Base-by-base conservation (phyloP, 192 early-diverging fungal genomes). In the Mortierella claussenii region DNA sequence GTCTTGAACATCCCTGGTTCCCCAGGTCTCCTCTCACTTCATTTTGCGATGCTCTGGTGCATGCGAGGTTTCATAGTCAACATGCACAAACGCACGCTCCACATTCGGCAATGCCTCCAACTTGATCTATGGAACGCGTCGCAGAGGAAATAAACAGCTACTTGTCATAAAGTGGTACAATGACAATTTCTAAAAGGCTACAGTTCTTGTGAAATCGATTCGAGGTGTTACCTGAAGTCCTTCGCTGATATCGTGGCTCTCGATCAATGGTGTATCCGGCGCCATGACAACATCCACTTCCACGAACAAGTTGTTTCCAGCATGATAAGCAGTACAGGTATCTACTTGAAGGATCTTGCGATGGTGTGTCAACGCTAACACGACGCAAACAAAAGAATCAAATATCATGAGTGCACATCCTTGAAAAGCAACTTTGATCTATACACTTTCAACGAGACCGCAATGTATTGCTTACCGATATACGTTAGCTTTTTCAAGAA, bases 221-320 rank as follows among this genome's bases (percentile, higher is more conserved):
- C 9, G 5, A 26, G 2, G 33, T 34, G 10, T 32, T 51, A 79
- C 65, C 67, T 99, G 95, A 48, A 98, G 83, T 64, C 84, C 81
- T 69, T 97, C 95, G 15, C 93, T 94, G 56, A 99, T 93, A 66
- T 98, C 97, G 68, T 99, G 97, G n/a, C 92, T 82, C 36, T 89
- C 89, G 13, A 82, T 60, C 59, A 99, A 78, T 34, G 90, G 83
- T 55, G 95, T 97, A 18, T 87, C 86, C 1, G 92, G 90, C 27
- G 93, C 89, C 80, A 98, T 87, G 18, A 99, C 95, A 65, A 99
- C 95, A 81, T 99, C 96, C 8, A 99, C 93, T 57, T 99, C 97
- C 17, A 96, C 95, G 88, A 93, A 95, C 51, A 94, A 81, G 64
- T 92, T 94, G 65, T 89, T 87, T 15, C 97, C 96, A 28, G 93